Percentiles rank a stretch among this genome's conserved stretches.
Evolutionary conservation across 2,329 filamentous ascomycete genomes (phyloP).

Genomic region (Scytalidium sp.): DNA sequence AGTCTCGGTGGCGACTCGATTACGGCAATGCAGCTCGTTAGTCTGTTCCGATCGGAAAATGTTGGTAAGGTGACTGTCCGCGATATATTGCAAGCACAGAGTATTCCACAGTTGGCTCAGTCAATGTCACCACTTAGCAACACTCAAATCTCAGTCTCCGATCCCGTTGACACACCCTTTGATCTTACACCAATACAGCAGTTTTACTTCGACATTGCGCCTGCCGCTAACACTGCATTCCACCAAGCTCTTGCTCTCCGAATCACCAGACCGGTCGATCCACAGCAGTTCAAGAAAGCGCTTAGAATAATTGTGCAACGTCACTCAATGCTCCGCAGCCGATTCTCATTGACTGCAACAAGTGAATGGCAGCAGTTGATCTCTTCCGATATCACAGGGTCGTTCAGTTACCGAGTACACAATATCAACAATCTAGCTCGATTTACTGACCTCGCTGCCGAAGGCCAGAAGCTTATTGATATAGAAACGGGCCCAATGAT

Average conservation of each 20-base stretch:
- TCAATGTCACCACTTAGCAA: too few relatives aligned
- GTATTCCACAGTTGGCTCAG: constrained; percentile 8
- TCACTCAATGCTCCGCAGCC: constrained; percentile 35
- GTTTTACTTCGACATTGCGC: constrained; percentile 15
- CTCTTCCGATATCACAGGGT: constrained; percentile 19
- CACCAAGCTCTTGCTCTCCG: constrained; percentile 16
- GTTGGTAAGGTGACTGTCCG: too few relatives aligned
- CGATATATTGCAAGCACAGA: constrained; percentile 10
- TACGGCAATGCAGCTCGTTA: constrained; percentile 38
- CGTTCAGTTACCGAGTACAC: neutral
- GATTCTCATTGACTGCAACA: constrained; percentile 24
- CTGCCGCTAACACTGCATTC: constrained; percentile 11
- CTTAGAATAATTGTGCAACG: constrained; percentile 25
- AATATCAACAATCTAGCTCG: neutral
- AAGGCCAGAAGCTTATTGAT: neutral
- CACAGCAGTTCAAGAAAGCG: constrained; percentile 13
- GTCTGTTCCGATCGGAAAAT: too few relatives aligned
- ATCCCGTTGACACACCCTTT: constrained; percentile 5
- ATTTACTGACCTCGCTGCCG: neutral
- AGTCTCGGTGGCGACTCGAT: constrained; percentile 43
- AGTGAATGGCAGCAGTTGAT: constrained; percentile 27
- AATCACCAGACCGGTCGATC: neutral
- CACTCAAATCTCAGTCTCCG: neutral
- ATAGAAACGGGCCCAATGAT: constrained; percentile 1
- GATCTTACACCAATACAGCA: constrained; percentile 21